Evolutionary conservation across 495 filamentous ascomycete genomes (phyloP).

Genomic region (Lasiosphaeris hirsuta): DNA sequence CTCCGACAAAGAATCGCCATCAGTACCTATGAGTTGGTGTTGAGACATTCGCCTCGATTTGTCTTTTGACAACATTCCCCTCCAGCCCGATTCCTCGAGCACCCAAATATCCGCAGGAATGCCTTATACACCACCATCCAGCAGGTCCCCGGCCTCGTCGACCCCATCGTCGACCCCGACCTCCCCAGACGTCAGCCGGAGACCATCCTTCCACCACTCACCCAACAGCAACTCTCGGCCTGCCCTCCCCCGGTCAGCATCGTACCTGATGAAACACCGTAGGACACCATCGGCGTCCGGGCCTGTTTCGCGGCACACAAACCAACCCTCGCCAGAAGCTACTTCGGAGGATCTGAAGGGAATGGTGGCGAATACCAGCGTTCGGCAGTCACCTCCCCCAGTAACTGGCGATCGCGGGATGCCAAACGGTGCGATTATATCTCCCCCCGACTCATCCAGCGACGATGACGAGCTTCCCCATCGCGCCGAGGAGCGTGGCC

Average conservation of each 20-base stretch:
- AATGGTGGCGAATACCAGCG: slow-evolving; percentile 46
- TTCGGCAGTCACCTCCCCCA: slow-evolving; percentile 78
- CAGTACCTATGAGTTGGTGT: slow-evolving; percentile 21
- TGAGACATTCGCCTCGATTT: slow-evolving; percentile 6
- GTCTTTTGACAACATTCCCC: slow-evolving; percentile 9
- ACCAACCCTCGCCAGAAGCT: slow-evolving; percentile 40
- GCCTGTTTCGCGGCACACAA: slow-evolving; percentile 27
- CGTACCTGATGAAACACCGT: slow-evolving; percentile 63
- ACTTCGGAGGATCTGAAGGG: slow-evolving; percentile 51
- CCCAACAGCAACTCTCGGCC: slow-evolving; percentile 46
- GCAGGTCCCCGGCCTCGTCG: slow-evolving; percentile 74
- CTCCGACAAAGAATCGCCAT: slow-evolving; percentile 8
- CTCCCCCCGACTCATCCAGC: slow-evolving; percentile 82
- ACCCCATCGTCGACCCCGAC: slow-evolving; percentile 57
- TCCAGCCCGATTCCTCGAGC: too few species aligned
- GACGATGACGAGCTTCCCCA: slow-evolving; percentile 71
- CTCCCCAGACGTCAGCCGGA: slow-evolving; percentile 59
- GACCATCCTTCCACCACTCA: slow-evolving; percentile 50
- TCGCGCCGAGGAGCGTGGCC: slow-evolving; percentile 33
- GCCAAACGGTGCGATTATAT: slow-evolving; percentile 76
- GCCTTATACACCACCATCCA: slow-evolving; percentile 91
- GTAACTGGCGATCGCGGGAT: slow-evolving; percentile 63
- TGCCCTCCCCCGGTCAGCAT: slow-evolving; percentile 66
- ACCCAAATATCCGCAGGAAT: slow-evolving; percentile 45
- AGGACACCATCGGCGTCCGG: slow-evolving; percentile 42